Evolutionary conservation across 2,329 filamentous ascomycete genomes (phyloP).

Genomic region (Pseudopyricularia javanii): DNA sequence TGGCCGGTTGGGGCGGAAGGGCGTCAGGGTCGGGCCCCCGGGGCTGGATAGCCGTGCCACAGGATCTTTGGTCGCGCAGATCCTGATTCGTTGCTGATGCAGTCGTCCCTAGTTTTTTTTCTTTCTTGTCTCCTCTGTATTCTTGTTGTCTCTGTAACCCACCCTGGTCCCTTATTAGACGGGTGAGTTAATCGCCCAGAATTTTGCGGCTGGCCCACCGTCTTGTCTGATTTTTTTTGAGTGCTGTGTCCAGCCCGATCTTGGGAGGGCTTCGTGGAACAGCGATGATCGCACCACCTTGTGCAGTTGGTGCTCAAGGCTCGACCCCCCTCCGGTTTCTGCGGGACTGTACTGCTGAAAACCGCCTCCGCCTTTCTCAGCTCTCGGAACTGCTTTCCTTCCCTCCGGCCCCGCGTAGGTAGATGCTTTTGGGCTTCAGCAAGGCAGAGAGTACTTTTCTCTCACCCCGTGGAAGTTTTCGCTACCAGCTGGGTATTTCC

Average conservation of each 20-base stretch:
- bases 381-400: too few relatives aligned
- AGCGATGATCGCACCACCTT: neutral
- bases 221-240: neutral
- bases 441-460: neutral
- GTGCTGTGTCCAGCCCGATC: neutral
- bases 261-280: neutral
- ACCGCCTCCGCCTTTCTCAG: too few relatives aligned
- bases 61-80: neutral
- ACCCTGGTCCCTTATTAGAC: neutral
- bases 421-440: neutral
- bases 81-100: neutral
- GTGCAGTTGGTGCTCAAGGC: neutral
- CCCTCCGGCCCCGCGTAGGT: too few relatives aligned
- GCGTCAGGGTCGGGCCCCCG: neutral
- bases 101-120: neutral
- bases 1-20: neutral
- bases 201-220: neutral
- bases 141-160: neutral
- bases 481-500: neutral
- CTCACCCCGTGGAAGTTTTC: neutral
- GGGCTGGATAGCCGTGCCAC: neutral
- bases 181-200: neutral
- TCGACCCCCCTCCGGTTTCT: too few relatives aligned
- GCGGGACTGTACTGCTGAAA: too few relatives aligned
- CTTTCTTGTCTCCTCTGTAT: neutral